Base-by-base conservation (phyloP, 768 basidiomycete species). In the Tulasnella sp. region DNA sequence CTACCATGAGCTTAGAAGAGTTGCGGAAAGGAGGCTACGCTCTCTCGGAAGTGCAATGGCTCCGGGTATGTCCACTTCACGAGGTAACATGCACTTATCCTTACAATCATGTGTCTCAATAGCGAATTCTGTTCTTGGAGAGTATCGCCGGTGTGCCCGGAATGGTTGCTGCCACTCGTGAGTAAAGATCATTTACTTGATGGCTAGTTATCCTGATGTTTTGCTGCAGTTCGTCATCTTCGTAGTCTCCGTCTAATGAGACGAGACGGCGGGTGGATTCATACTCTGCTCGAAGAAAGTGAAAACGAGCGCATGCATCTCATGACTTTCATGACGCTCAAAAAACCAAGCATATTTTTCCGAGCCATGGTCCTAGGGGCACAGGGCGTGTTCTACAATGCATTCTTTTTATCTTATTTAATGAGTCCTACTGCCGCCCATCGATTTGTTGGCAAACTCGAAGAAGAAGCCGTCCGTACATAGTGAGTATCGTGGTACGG, bases 281-380 rank as follows among this genome's bases (percentile, higher is more conserved):
- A 91, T 63, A 92, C 89, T 5, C 76, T 89, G 37, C 69, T 95
- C 15, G 83, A 90, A 62, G 93, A 95, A 68, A 90, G 91, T 10
- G 90, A 98, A 62, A 98, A 98, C 63, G 93, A 99, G 68, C 72
- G 93, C 31, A 93, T 95, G 87, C 90, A 93, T 64, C 72, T 92
- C 46, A 84, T 92, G 79, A 95, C 92, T 1, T 99, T 98, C 69
- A 87, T 98, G 87, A 84, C 88, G 5, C 70, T 98, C 55, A 76
- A 79, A 31, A 71, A 87, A 49, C 90, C 95, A 3, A 77, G 82
- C 1, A 60, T 78, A 22, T 75, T 84, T 62, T 86, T 96, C 71
- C 79, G 93, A 32, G 75, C 76, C 0, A 62, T 95, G 51, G 70
- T 96, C 33, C 75, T 99, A 37, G 89, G 79, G 31, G 87, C 91